Evolutionary conservation across 1,139 yeast genomes (phyloP).

Genomic region (Cylindricascospora bacillispora): DNA sequence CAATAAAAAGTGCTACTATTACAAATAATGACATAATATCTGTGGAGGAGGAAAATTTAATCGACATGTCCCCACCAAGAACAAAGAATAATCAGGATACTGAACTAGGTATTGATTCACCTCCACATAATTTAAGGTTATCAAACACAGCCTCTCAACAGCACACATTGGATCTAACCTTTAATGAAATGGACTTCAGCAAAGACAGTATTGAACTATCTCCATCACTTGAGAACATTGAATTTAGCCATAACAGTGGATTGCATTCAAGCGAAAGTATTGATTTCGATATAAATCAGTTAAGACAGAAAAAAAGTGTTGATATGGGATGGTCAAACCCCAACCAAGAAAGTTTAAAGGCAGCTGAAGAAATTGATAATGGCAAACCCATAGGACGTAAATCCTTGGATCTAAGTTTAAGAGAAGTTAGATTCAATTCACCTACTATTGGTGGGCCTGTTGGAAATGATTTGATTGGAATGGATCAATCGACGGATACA

Average conservation of each 20-base stretch:
- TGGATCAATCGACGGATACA: too few species aligned
- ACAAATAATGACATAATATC: too few species aligned
- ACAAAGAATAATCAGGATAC: too few species aligned
- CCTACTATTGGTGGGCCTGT: too few species aligned
- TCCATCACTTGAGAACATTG: too few species aligned
- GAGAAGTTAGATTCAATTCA: constrained; percentile 20
- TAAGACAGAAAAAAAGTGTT: constrained; percentile 5
- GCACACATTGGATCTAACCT: constrained; percentile 10
- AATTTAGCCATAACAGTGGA: background rate
- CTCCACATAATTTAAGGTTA: background rate
- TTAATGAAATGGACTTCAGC: constrained; percentile 15
- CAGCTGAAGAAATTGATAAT: background rate
- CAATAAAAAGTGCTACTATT: too few species aligned
- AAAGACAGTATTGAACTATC: too few species aligned
- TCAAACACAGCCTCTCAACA: background rate
- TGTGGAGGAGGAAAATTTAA: background rate
- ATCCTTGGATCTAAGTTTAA: constrained; percentile 20
- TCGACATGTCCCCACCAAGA: constrained; percentile 2
- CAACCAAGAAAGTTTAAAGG: background rate
- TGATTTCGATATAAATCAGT: constrained; percentile 18
- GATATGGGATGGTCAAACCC: too few species aligned
- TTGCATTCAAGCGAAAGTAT: constrained; percentile 24
- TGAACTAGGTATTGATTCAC: too few species aligned
- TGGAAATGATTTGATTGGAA: constrained; percentile 5
- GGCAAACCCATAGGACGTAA: constrained; percentile 5